phyloP scores from a whole-genome alignment of 345 rosid genomes.

The Aurinia saxatilis region DNA sequence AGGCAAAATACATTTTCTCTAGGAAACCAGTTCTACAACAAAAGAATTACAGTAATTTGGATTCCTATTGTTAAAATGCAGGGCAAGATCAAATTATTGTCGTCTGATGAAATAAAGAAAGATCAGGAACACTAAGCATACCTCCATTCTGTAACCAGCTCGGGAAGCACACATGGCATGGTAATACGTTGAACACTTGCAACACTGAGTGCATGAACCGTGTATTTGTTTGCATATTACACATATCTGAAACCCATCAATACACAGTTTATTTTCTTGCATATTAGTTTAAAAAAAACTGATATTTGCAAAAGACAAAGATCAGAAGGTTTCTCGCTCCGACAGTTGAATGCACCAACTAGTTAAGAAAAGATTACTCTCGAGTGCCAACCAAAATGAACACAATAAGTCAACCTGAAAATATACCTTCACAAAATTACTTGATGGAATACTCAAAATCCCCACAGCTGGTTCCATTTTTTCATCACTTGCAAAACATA shows the following conservation, averaged over 20 bases:
- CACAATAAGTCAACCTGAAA: not conserved
- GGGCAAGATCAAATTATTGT: not conserved
- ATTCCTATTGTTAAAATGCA: not conserved
- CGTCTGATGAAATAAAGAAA: not conserved
- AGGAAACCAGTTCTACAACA: too few relatives aligned
- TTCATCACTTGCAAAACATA: slow-evolving; percentile 91
- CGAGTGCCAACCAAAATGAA: not conserved
- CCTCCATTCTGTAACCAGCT: slow-evolving; percentile 97
- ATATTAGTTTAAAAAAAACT: not conserved
- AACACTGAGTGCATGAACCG: slow-evolving; percentile 89
- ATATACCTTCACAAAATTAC: slow-evolving; percentile 81
- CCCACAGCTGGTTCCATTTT: slow-evolving; percentile 99
- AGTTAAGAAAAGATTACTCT: not conserved
- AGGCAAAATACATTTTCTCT: too few relatives aligned
- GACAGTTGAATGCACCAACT: not conserved
- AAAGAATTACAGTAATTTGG: too few relatives aligned
- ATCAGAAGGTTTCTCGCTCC: not conserved
- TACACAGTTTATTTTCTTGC: slow-evolving; percentile 17
- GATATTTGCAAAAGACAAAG: not conserved
- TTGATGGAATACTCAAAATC: slow-evolving; percentile 85
- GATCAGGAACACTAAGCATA: slow-evolving; percentile 21
- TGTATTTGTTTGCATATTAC: slow-evolving; percentile 95
- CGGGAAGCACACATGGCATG: slow-evolving; percentile 99
- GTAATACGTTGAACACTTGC: slow-evolving; percentile 88
- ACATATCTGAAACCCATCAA: slow-evolving; percentile 80